phyloP scores from a whole-genome alignment of 768 basidiomycete species.

The Russula dissimulans region DNA sequence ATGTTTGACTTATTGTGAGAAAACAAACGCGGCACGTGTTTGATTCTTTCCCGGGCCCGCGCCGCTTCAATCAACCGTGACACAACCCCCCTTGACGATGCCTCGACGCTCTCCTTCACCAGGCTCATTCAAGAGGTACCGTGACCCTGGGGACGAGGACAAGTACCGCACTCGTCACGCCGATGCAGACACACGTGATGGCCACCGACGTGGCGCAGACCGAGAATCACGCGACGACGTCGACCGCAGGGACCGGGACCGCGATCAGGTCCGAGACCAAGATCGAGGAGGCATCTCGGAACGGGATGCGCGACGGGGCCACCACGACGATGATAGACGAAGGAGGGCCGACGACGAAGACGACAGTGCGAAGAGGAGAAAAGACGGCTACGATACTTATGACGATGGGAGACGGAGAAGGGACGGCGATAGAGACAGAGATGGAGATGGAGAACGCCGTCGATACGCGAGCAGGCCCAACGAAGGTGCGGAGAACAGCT shows the following conservation, averaged over 20 bases:
- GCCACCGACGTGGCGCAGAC: neutral
- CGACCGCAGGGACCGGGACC: too few species aligned
- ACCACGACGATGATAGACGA: neutral
- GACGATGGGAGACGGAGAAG: constrained; percentile 15
- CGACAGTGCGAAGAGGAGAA: neutral
- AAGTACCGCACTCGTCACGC: neutral
- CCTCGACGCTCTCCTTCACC: constrained; percentile 15
- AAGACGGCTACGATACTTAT: neutral
- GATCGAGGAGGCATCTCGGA: constrained; percentile 1
- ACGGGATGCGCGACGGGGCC: neutral
- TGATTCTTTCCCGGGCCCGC: too few species aligned
- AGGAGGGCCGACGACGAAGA: neutral
- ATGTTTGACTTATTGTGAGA: too few species aligned
- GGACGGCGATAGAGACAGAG: constrained; percentile 19
- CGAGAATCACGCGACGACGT: neutral
- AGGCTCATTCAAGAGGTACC: constrained; percentile 4
- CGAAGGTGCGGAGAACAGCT: constrained; percentile 28
- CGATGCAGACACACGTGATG: neutral
- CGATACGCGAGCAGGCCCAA: neutral
- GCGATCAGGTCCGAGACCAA: neutral
- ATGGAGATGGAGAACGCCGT: neutral
- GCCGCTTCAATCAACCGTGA: neutral
- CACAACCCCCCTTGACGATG: constrained; percentile 18
- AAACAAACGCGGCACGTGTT: too few species aligned
- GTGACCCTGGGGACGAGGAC: neutral